These are phyloP conservation scores for Gamarada debralockiae DNA, from an alignment of 495 filamentous ascomycete species.

Conservation along the genomic window DNA sequence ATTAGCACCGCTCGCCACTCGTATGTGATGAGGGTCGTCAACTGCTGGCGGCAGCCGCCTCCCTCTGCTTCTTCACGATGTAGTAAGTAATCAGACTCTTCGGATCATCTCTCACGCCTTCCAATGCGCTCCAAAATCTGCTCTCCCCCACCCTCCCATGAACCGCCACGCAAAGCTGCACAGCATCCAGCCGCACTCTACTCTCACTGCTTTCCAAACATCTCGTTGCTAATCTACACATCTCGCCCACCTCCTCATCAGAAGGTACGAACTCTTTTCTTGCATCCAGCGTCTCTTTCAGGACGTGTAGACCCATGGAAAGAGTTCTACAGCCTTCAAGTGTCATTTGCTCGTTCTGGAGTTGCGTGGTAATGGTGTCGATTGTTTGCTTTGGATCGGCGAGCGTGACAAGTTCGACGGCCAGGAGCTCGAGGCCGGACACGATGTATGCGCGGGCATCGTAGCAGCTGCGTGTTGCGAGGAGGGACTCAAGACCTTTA, in stretches of 20 bases:
- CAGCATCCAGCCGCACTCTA: constrained; percentile 74
- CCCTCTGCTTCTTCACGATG: constrained; percentile 61
- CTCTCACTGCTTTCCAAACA: constrained; percentile 69
- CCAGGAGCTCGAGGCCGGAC: constrained; percentile 49
- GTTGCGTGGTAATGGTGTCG: constrained; percentile 33
- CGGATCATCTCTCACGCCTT: constrained; percentile 58
- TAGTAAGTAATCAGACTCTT: constrained; percentile 82
- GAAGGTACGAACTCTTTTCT: constrained; percentile 35
- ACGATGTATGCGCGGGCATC: constrained; percentile 50
- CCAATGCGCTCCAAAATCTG: constrained; percentile 62
- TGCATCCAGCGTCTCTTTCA: constrained; percentile 46
- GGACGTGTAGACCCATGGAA: constrained; percentile 59
- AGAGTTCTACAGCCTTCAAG: constrained; percentile 38
- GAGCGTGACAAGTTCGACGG: constrained; percentile 45
- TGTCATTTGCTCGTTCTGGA: constrained; percentile 28
- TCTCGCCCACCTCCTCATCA: constrained; percentile 38
- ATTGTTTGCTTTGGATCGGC: constrained; percentile 46
- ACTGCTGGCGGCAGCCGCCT: constrained; percentile 21
- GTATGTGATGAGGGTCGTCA: not conserved
- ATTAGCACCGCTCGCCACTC: not conserved
- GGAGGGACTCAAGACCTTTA: constrained; percentile 60
- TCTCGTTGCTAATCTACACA: constrained; percentile 52
- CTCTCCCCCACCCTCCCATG: constrained; percentile 63
- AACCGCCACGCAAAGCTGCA: constrained; percentile 71
- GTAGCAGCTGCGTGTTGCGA: constrained; percentile 61